Base-by-base conservation (phyloP, 306 rosid species). In the Vicia faba region DNA sequence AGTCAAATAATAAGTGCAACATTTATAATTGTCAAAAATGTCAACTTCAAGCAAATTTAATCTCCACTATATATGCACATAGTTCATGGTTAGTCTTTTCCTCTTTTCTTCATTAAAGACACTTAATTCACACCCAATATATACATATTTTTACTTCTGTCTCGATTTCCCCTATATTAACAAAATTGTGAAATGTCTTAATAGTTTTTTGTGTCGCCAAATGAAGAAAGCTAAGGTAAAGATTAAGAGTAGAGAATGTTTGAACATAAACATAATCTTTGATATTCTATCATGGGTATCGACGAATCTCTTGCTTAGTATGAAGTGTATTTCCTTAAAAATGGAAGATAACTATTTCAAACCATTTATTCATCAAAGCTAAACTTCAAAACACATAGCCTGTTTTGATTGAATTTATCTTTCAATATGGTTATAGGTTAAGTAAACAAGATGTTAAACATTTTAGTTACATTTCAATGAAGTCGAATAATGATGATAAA, bases 321-420 rank as follows among this genome's bases (percentile, higher is more conserved):
- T 87, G 38, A 87, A 73, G 55, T 51, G 67, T 11, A 76, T 85
- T 49, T 83, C 82, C n/a, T 69, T n/a, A 40, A 58, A 85, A 44
- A n/a, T 85, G 95, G 95, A n/a, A 12, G 5, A 0, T 0, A 25
- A 43, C 81, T 4, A 85, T 83, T 49, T 83, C 76, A 6, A 82
- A 49, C 61, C 75, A 61, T n/a, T 70, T 72, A 35, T 87, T 87
- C 53, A 60, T 73, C 33, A 77, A 77, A 53, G 67, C 82, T 25
- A 90, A 85, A 0, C 33, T 81, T 3, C 55, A 55, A 38, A 75
- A 57, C 68, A 66, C 36, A 7, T 20, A 66, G 13, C 58, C 28
- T 1, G 16, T 12, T 12, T n/a, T 87, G 25, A 79, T 79, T 0
- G 90, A 90, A n/a, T 85, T 87, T 74, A 68, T 87, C 59, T 68